A percentile compares a stretch with the other conserved stretches of the same genome.
These are phyloP conservation scores for Akanthomyces lecanii DNA, from an alignment of 2,329 filamentous ascomycete genomes.

Conservation along the genomic window DNA sequence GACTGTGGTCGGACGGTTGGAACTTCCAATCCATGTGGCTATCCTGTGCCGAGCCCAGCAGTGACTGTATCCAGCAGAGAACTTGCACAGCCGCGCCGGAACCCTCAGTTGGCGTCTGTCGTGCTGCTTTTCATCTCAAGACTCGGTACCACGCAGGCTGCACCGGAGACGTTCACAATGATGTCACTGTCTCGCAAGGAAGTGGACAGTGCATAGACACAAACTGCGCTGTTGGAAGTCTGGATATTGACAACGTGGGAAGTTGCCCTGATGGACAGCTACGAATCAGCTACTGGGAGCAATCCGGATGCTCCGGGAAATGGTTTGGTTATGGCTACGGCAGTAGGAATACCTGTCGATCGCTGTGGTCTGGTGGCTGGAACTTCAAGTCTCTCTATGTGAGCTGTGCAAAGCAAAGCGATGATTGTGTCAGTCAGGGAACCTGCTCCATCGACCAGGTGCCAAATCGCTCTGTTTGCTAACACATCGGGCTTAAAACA, in stretches of 20 bases:
- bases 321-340: slow-evolving; percentile 14
- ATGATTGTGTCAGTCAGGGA: slow-evolving; percentile 6
- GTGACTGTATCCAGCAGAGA: slow-evolving; percentile 8
- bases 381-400: slow-evolving; percentile 9
- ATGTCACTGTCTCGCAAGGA: not conserved
- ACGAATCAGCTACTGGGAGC: slow-evolving; percentile 14
- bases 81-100: not conserved
- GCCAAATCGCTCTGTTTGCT: not conserved
- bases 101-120: not conserved
- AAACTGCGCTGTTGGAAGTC: slow-evolving; percentile 5
- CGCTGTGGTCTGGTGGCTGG: slow-evolving; percentile 11
- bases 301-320: not conserved
- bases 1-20: slow-evolving; percentile 8
- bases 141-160: slow-evolving; percentile 8
- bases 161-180: slow-evolving; percentile 13
- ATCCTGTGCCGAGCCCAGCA: not conserved
- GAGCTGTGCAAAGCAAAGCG: slow-evolving; percentile 10
- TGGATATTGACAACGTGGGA: not conserved
- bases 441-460: slow-evolving; percentile 4
- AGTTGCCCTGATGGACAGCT: slow-evolving; percentile 7
- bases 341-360: not conserved
- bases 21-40: slow-evolving; percentile 8
- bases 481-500: not conserved
- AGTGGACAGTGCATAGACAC: slow-evolving; percentile 15
- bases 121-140: slow-evolving; percentile 1